Conservation (phyloP, 306 rosid species). For the Astragalus membranaceus region DNA sequence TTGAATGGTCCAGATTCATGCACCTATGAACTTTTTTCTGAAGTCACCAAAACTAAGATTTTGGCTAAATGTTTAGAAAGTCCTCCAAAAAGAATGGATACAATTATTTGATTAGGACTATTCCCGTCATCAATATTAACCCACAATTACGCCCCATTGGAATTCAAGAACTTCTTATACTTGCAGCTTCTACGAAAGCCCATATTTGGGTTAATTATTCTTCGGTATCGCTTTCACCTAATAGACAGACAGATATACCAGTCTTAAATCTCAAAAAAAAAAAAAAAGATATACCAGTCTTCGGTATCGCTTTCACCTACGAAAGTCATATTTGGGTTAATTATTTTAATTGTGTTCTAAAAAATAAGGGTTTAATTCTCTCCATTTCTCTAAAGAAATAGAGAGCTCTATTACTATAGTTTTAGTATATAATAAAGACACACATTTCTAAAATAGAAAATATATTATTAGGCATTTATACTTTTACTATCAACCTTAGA, state of each 20-base stretch:
- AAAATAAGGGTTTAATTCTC: no score
- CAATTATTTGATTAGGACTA: constrained; percentile 33
- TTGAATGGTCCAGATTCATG: constrained; percentile 62
- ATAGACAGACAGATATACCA: constrained; percentile 11
- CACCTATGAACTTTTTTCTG: constrained; percentile 46
- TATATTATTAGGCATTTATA: no score
- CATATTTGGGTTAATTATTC: constrained; percentile 12
- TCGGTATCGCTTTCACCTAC: no score
- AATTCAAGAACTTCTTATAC: constrained; percentile 11
- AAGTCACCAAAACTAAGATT: constrained; percentile 39
- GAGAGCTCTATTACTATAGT: no score
- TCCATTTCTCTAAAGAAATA: no score
- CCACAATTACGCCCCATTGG: constrained; percentile 26
- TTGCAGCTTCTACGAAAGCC: constrained; percentile 48
- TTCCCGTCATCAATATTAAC: background rate
- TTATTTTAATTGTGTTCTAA: no score
- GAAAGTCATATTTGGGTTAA: no score
- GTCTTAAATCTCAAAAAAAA: no score
- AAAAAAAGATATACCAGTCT: no score
- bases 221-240: background rate
- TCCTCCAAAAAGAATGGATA: constrained; percentile 63
- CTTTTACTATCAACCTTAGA: no score
- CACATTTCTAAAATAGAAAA: no score
- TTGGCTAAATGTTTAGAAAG: constrained; percentile 35
- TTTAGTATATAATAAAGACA: no score